Evolutionary conservation across 2,329 filamentous ascomycete genomes (phyloP), one percentile per base, ranked within the genome.

Genomic region (Fusarium transvaalense): DNA sequence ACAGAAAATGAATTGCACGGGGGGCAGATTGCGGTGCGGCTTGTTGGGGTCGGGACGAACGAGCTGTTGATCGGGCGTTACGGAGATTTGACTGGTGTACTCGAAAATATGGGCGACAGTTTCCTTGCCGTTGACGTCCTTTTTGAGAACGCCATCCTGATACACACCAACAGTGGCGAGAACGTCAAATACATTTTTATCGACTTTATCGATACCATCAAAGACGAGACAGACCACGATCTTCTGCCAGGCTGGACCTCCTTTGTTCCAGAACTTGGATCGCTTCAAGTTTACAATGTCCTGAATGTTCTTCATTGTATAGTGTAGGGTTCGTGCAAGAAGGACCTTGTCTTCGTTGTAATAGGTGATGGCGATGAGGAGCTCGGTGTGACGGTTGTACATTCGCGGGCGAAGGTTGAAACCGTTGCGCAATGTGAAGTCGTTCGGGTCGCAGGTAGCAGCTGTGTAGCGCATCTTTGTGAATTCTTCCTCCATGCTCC

Each of bases 281-380:
- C 68, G 60, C 58, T 73, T 73, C 31, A 73, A 35, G 31, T 73
- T 73, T 31, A 73, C 71, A 47, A 73, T 73, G 38, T 73, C 71
- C 17, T 69, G 71, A 31, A 73, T 65, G 27, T 73, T 73, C 53
- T 71, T 69, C 71, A 73, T 73, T 2, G 66, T 68, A 27, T 66
- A 64, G 32, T 73, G 71, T 43, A 73, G 63, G 19, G 71, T 73
- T 34, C 71, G 68, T 2, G 71, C 71, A 17, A 73, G 68, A 7
- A 73, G 68, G n/a, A 73, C 71, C 54, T 73, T 73, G 57, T 73
- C 71, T 29, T 73, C 71, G 45, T 73, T 73, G 66, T 73, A 73
- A 54, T 73, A 73, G 45, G 71, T 73, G 41, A 73, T 73, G 19
- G 71, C 71, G 46, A 73, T 73, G 31, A 73, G 47, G 1, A 73